Evolutionary conservation across 352 stramenopile genomes (phyloP).

Genomic region (Phytophthora chlamydospora): DNA sequence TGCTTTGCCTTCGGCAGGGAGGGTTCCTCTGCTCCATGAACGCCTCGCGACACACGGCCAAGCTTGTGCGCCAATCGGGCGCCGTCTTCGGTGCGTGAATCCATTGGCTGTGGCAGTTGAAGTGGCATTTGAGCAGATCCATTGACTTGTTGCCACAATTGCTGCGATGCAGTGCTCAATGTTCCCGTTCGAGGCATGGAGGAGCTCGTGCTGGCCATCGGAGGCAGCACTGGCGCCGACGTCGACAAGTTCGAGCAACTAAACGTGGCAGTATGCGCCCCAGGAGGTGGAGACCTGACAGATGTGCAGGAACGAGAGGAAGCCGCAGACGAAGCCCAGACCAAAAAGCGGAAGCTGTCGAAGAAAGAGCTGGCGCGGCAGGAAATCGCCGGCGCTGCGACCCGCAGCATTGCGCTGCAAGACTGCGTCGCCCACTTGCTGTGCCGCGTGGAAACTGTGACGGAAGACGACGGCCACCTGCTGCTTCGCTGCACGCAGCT

Average conservation of each 20-base stretch:
- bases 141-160: slow-evolving; percentile 3
- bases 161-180: slow-evolving; percentile 59
- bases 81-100: slow-evolving; percentile 59
- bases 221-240: slow-evolving; percentile 54
- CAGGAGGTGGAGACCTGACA: slow-evolving; percentile 34
- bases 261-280: slow-evolving; percentile 49
- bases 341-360: slow-evolving; percentile 62
- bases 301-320: background rate
- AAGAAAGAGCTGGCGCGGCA: slow-evolving; percentile 57
- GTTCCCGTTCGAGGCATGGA: slow-evolving; percentile 76
- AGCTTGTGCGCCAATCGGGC: slow-evolving; percentile 55
- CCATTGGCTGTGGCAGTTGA: slow-evolving; percentile 13
- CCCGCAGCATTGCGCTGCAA: slow-evolving; percentile 47
- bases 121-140: slow-evolving; percentile 1
- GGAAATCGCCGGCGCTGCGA: slow-evolving; percentile 37
- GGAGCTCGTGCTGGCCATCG: slow-evolving; percentile 78
- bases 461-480: slow-evolving; percentile 72
- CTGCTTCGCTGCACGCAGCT: slow-evolving; percentile 74
- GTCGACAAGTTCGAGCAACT: slow-evolving; percentile 73
- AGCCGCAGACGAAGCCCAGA: slow-evolving; percentile 6
- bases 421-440: slow-evolving; percentile 72
- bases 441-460: slow-evolving; percentile 68
- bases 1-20: slow-evolving; percentile 37
- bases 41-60: slow-evolving; percentile 62
- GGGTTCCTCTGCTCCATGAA: slow-evolving; percentile 89